Evolutionary conservation across 1,139 yeast species (phyloP).

Genomic region (Yamadazyma conglobata): DNA sequence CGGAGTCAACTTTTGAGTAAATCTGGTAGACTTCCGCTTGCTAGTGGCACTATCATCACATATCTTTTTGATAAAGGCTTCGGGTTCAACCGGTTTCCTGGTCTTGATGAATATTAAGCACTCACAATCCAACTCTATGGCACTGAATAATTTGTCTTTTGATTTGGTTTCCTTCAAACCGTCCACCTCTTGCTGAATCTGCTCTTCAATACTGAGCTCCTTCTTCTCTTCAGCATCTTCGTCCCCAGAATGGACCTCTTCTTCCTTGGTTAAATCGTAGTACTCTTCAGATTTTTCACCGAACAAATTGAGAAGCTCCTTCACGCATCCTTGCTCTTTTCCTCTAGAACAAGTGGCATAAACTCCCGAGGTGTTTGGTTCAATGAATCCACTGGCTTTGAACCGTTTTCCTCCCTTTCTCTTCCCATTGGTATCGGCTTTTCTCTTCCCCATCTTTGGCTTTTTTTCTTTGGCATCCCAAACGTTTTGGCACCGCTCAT

Average conservation of each 20-base stretch:
- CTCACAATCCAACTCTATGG: slow-evolving; percentile 74
- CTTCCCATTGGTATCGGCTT: slow-evolving; percentile 14
- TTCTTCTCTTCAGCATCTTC: slow-evolving; percentile 23
- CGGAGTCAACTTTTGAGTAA: slow-evolving; percentile 78
- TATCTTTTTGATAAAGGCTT: slow-evolving; percentile 56
- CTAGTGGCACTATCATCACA: slow-evolving; percentile 58
- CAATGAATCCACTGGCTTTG: slow-evolving; percentile 52
- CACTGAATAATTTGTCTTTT: slow-evolving; percentile 50
- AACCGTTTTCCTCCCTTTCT: slow-evolving; percentile 34
- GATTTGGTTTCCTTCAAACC: slow-evolving; percentile 47
- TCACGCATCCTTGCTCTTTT: slow-evolving; percentile 69
- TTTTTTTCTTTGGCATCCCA: too few species aligned
- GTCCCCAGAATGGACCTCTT: too few species aligned
- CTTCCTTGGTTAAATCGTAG: slow-evolving; percentile 36
- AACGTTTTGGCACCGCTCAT: too few species aligned
- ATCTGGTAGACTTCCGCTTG: slow-evolving; percentile 58
- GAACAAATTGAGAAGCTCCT: slow-evolving; percentile 65
- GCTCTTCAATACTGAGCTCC: slow-evolving; percentile 65
- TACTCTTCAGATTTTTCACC: slow-evolving; percentile 52
- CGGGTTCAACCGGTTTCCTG: slow-evolving; percentile 76
- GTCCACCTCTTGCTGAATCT: slow-evolving; percentile 64
- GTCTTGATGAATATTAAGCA: slow-evolving; percentile 83
- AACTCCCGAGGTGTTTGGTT: slow-evolving; percentile 79
- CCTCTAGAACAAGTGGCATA: slow-evolving; percentile 85
- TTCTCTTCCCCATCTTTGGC: slow-evolving; percentile 19